Evolutionary conservation across 345 rosid genomes (phyloP).

Genomic region (Erodium maritimum): DNA sequence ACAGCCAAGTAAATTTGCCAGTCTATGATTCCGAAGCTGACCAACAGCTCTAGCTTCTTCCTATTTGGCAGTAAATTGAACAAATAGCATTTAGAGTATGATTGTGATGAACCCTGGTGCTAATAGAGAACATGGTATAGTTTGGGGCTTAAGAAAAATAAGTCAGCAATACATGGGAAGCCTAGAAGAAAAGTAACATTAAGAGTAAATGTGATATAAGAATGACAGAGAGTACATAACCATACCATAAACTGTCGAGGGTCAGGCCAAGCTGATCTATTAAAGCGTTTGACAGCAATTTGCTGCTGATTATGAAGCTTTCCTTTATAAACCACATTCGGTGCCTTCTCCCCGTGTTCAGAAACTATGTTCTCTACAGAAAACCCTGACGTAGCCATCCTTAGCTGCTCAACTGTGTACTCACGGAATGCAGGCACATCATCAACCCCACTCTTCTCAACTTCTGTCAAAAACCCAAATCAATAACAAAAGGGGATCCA

Average conservation of each 20-base stretch:
- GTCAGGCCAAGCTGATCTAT: constrained; percentile 90
- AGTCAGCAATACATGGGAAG: no score
- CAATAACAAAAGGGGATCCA: background rate
- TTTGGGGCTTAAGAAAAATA: no score
- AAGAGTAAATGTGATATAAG: background rate
- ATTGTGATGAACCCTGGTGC: no score
- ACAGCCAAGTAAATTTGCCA: constrained; percentile 84
- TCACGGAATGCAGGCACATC: constrained; percentile 45
- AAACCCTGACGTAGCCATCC: constrained; percentile 72
- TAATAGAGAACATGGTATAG: no score
- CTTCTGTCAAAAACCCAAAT: constrained; percentile 24
- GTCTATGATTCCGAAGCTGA: constrained; percentile 54
- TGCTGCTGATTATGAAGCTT: constrained; percentile 59
- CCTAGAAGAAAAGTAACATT: background rate
- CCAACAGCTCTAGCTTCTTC: constrained; percentile 94
- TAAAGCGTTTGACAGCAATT: constrained; percentile 86
- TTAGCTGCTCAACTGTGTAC: constrained; percentile 60
- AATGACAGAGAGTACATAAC: background rate
- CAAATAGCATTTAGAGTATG: no score
- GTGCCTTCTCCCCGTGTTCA: constrained; percentile 89
- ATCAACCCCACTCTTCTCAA: constrained; percentile 28
- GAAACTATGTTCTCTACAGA: constrained; percentile 86
- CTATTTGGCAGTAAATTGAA: constrained; percentile 28
- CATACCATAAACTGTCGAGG: constrained; percentile 65
- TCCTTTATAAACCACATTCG: constrained; percentile 87